phyloP scores from a whole-genome alignment of 495 filamentous ascomycete genomes.

The Lophiostoma macrostomum region DNA sequence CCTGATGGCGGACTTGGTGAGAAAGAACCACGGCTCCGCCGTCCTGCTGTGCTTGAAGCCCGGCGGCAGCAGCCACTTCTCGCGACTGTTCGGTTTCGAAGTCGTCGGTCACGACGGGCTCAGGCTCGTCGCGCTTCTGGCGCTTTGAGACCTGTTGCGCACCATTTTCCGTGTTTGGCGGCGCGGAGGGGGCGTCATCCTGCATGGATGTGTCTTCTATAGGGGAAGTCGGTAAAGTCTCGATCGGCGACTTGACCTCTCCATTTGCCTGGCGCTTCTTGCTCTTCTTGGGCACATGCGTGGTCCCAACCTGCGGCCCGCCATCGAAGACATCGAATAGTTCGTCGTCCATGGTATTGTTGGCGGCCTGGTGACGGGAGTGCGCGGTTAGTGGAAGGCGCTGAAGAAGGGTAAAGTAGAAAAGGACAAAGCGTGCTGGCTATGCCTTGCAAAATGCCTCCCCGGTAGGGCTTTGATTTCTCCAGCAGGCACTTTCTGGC shows the following conservation, averaged over 20 bases:
- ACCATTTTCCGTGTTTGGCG: constrained; percentile 31
- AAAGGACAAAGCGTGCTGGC: no score
- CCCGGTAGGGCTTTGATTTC: no score
- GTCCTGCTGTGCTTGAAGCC: constrained; percentile 69
- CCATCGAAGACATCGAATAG: constrained; percentile 46
- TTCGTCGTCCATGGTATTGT: constrained; percentile 40
- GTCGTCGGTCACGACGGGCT: constrained; percentile 83
- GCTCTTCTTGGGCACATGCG: constrained; percentile 38
- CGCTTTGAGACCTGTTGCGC: constrained; percentile 66
- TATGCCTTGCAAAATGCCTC: no score
- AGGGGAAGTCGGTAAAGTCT: no score
- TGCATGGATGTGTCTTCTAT: constrained; percentile 31
- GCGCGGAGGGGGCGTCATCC: constrained; percentile 39
- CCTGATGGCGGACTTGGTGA: constrained; percentile 98
- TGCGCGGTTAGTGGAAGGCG: neutral
- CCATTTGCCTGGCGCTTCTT: constrained; percentile 70
- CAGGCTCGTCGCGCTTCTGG: constrained; percentile 68
- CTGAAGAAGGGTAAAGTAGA: neutral
- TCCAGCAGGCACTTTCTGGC: no score
- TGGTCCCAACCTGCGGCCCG: constrained; percentile 22
- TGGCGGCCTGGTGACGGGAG: neutral
- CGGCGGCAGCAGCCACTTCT: constrained; percentile 77
- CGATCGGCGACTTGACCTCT: constrained; percentile 54
- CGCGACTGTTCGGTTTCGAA: constrained; percentile 95
- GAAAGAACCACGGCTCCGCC: constrained; percentile 70